phyloP scores from a whole-genome alignment of 164 flowering plant genomes.

The Chimonanthus salicifolius region DNA sequence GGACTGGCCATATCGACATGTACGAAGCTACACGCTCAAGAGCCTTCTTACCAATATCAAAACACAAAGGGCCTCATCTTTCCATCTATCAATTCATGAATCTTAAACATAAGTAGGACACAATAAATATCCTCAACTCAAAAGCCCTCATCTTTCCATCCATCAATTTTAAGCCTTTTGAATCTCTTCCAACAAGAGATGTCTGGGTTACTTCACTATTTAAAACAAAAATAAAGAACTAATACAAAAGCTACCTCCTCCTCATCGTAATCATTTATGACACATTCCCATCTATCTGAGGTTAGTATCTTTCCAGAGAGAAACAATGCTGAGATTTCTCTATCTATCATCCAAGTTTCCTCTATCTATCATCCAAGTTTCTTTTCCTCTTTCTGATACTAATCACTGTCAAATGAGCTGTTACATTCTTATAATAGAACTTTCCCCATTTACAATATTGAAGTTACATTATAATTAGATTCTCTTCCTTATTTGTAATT shows the following conservation, averaged over 20 bases:
- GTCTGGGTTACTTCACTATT: background rate
- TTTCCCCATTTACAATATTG: no score
- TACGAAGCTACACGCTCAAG: slow-evolving; percentile 75
- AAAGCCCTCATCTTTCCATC: background rate
- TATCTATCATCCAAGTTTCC: background rate
- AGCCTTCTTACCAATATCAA: slow-evolving; percentile 87
- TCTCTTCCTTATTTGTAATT: no score
- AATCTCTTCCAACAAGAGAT: background rate
- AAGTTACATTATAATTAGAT: no score
- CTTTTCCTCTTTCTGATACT: background rate
- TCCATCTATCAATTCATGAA: slow-evolving; percentile 12
- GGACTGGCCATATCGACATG: slow-evolving; percentile 85
- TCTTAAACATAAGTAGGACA: background rate
- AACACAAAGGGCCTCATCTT: slow-evolving; percentile 92
- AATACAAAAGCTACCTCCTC: background rate
- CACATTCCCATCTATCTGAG: background rate
- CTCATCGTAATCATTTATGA: no score
- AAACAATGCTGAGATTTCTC: background rate
- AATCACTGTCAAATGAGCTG: background rate
- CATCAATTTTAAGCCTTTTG: background rate
- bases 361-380: background rate
- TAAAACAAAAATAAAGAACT: background rate
- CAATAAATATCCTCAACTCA: background rate
- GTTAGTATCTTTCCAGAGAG: background rate
- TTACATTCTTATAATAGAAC: no score